Evolutionary conservation across 352 stramenopile genomes (phyloP), one percentile per base, ranked within the genome.

Genomic region (Pythium rishiriense): DNA sequence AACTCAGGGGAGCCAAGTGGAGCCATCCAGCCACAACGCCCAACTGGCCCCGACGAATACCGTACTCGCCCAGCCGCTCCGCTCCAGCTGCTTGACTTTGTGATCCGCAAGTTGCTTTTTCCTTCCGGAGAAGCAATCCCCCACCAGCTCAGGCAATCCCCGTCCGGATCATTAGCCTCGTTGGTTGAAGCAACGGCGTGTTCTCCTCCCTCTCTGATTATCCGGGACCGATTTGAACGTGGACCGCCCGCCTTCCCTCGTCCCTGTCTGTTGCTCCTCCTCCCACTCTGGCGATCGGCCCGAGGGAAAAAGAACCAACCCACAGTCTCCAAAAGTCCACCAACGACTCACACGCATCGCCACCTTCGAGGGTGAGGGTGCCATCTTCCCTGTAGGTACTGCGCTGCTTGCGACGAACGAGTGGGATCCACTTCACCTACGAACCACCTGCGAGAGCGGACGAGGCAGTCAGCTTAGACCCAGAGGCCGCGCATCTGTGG

Each of bases 401-500:
- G 14, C 14, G 50, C 53, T 26, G 25, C n/a, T 12, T 10, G 15
- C 33, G 11, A 58, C 51, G 43, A 46, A 50, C 28, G 29, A 51
- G 41, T 47, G 42, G 35, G 50, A 65, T 45, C 29, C 60, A 67
- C 60, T 67, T 67, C 60, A 29, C 43, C 54, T 50, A 51, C 60
- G 60, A 61, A 60, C n/a, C 50, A 60, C 28, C 50, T 61, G 17
- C 45, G 33, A 47, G n/a, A 51, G 45, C 52, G 35, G 51, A 59
- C 41, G 50, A 55, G 51, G 58, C 52, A 60, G 59, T 59, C 59
- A 60, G 41, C 42, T 53, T 26, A 37, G 35, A 39, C 31, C 43
- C 43, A 50, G 43, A 50, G 43, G 43, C 37, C 21, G 49, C 49
- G 29, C 49, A 56, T 56, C 49, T 29, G 26, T 25, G 37, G 37